phyloP scores from a whole-genome alignment of 371 early-diverging fungal genomes.

The Circinella minor region DNA sequence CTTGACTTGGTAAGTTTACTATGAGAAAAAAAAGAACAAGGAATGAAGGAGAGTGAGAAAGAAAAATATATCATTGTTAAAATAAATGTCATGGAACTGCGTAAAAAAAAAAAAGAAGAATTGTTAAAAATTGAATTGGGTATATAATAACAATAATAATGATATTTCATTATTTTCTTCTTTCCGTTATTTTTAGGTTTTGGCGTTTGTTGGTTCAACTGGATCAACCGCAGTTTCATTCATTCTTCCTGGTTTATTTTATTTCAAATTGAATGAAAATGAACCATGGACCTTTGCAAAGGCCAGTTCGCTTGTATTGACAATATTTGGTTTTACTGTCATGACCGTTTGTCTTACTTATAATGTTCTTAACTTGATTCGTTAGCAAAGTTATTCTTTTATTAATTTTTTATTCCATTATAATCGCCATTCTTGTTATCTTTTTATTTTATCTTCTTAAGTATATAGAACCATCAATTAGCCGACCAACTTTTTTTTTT shows the following conservation, averaged over 20 bases:
- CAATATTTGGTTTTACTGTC: slow-evolving; percentile 53
- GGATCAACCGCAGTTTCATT: slow-evolving; percentile 94
- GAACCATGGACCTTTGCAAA: slow-evolving; percentile 48
- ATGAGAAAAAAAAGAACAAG: not conserved
- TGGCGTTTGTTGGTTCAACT: slow-evolving; percentile 93
- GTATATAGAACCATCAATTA: no score
- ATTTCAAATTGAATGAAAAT: slow-evolving; percentile 71
- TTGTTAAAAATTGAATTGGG: no score
- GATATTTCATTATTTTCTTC: no score
- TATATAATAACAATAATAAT: no score
- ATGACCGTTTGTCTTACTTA: slow-evolving; percentile 57
- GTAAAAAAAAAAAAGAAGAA: no score
- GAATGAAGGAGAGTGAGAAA: not conserved
- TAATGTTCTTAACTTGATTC: slow-evolving; percentile 31
- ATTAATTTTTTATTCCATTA: no score
- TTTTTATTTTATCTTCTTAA: no score
- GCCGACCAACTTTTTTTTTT: no score
- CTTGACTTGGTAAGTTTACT: slow-evolving; percentile 59
- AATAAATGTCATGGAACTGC: no score
- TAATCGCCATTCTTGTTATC: no score
- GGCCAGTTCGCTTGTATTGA: slow-evolving; percentile 40
- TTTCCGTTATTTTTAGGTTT: slow-evolving; percentile 45
- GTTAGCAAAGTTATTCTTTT: not conserved
- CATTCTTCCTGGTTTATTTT: slow-evolving; percentile 93
- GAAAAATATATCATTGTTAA: not conserved